Evolutionary conservation across 805 yeast genomes (phyloP).

Genomic region (Wickerhamomyces bisporus): DNA sequence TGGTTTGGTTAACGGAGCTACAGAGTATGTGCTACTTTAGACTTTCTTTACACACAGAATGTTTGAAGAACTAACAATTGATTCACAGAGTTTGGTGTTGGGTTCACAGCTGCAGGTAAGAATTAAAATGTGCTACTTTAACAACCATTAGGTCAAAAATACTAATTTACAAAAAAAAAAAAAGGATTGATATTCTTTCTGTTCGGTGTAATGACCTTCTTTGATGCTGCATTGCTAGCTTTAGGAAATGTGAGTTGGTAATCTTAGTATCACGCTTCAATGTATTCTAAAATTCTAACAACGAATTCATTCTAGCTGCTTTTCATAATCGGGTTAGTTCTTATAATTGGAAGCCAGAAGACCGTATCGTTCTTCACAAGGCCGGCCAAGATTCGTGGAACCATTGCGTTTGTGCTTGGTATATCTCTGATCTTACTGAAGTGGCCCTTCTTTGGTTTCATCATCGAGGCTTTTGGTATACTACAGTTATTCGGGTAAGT

Average conservation of each 20-base stretch:
- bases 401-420: constrained; percentile 74
- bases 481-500: constrained; percentile 64
- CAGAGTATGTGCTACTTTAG: constrained; percentile 42
- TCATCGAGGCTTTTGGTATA: constrained; percentile 84
- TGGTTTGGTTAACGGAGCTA: constrained; percentile 70
- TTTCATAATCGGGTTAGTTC: constrained; percentile 60
- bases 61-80: no score
- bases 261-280: no score
- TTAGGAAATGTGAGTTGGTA: constrained; percentile 80
- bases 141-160: no score
- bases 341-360: constrained; percentile 85
- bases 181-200: constrained; percentile 64
- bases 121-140: background rate
- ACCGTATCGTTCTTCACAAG: constrained; percentile 80
- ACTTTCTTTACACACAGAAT: background rate
- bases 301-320: constrained; percentile 11
- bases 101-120: constrained; percentile 76
- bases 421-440: constrained; percentile 68
- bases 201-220: constrained; percentile 78
- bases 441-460: constrained; percentile 79
- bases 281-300: background rate
- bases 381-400: constrained; percentile 82
- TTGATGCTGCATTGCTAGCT: constrained; percentile 85
- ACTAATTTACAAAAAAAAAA: no score
- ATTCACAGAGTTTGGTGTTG: constrained; percentile 83